Percentiles rank a stretch among this genome's conserved stretches.
Conservation (phyloP, 768 basidiomycete species). For the Coprinopsis strossmayeri region DNA sequence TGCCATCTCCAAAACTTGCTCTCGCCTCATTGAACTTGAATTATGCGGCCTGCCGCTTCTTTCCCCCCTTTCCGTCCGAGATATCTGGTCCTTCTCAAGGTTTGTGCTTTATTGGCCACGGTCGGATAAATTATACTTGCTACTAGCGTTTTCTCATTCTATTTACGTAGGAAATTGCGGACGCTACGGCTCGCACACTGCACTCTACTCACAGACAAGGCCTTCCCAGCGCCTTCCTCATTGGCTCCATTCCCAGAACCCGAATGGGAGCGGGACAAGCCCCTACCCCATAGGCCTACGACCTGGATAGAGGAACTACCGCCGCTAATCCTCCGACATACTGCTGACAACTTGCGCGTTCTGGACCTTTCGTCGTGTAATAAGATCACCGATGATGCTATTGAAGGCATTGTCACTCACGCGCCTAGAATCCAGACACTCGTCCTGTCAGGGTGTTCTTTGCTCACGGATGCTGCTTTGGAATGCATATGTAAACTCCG, state of each 20-base stretch:
- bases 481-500: conserved; percentile 66
- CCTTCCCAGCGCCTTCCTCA: conserved; percentile 54
- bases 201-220: conserved; percentile 66
- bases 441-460: conserved; percentile 69
- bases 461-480: conserved; percentile 67
- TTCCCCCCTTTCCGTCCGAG: conserved; percentile 63
- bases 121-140: neutral
- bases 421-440: conserved; percentile 73
- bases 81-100: conserved; percentile 76
- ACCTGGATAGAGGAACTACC: conserved; percentile 60
- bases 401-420: conserved; percentile 70
- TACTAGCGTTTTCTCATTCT: conserved; percentile 1
- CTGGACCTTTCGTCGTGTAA: conserved; percentile 71
- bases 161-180: conserved; percentile 52
- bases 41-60: conserved; percentile 62
- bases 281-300: conserved; percentile 46
- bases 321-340: conserved; percentile 55
- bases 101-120: conserved; percentile 22
- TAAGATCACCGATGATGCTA: conserved; percentile 65
- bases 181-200: conserved; percentile 76
- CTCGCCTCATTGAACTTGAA: conserved; percentile 77
- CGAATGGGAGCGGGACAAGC: conserved; percentile 32
- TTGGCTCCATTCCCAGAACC: conserved; percentile 17
- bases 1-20: conserved; percentile 67
- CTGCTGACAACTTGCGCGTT: conserved; percentile 67